These are phyloP conservation scores for Aspergillus fumigatiaffinis DNA, from an alignment of 2,329 filamentous ascomycete species.

Conservation along the genomic window DNA sequence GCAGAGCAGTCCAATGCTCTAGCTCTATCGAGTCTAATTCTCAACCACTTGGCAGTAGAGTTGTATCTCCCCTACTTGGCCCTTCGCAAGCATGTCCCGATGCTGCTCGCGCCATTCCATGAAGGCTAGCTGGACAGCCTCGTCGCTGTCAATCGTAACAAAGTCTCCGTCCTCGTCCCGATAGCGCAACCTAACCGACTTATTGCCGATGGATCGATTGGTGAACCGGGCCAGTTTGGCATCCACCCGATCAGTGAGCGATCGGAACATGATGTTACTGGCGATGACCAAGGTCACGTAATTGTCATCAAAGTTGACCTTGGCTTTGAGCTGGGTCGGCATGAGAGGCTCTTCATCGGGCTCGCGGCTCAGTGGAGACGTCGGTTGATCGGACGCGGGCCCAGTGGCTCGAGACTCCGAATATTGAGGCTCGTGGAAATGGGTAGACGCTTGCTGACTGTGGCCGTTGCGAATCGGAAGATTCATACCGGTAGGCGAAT, in stretches of 20 bases:
- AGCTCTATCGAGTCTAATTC: constrained; percentile 18
- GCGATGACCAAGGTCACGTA: constrained; percentile 95
- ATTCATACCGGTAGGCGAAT: constrained; percentile 67
- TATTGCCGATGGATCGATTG: constrained; percentile 74
- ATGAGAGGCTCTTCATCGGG: constrained; percentile 44
- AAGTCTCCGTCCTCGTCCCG: constrained; percentile 89
- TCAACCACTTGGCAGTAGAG: constrained; percentile 67
- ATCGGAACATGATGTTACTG: constrained; percentile 92
- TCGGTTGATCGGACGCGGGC: constrained; percentile 27
- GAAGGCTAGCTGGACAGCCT: constrained; percentile 94
- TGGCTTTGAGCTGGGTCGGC: constrained; percentile 85
- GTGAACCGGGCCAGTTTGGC: constrained; percentile 88
- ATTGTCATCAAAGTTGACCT: constrained; percentile 87
- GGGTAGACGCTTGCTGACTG: constrained; percentile 54
- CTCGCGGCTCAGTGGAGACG: constrained; percentile 32
- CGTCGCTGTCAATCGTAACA: constrained; percentile 89
- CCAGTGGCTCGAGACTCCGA: constrained; percentile 27
- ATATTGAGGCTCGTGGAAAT: constrained; percentile 40
- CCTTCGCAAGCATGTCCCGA: constrained; percentile 56
- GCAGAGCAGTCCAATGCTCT: neutral
- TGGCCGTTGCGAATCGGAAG: constrained; percentile 65
- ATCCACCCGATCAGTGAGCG: constrained; percentile 90
- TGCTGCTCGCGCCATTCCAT: constrained; percentile 85
- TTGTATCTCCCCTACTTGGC: constrained; percentile 83
- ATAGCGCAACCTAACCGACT: constrained; percentile 83